Evolutionary conservation across 2,329 filamentous ascomycete species (phyloP), one percentile per base, ranked within the genome.

Genomic region (Cryphonectria naterciae): DNA sequence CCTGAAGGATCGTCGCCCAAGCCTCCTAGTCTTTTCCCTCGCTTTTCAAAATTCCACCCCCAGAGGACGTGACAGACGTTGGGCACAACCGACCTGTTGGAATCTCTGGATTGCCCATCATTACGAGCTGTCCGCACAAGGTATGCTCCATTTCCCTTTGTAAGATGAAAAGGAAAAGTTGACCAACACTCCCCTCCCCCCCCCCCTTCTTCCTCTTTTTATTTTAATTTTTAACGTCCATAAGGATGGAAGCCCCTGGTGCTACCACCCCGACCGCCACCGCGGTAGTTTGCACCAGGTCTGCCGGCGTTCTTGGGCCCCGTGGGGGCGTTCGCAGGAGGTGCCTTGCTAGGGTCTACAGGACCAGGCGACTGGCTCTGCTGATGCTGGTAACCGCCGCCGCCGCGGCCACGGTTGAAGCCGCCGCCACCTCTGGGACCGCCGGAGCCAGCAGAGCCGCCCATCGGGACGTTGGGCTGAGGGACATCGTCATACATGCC

Each of bases 401-500:
- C 76, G 46, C 76, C 76, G 46, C 78, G 74, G 46, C 76, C 76
- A 63, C 78, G 76, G 74, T 80, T 81, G 54, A 79, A 80, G 76
- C 79, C 78, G 77, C 79, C 78, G 77, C 79, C 78, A 76, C 80
- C 80, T 65, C 82, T 81, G 73, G 83, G 81, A 72, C 84, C 81
- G n/a, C 78, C 82, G 66, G 86, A 85, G 63, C 84, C 86, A 22
- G 83, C 83, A 75, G 68, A 64, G 8, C 65, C 68, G n/a, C 65
- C 70, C 70, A 70, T 72, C 46, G 69, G 69, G 25, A 91, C 87
- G 76, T 91, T 91, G 6, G 93, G 93, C 78, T 95, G 93, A 22
- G 94, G 95, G 1, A 95, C 93, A 79, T 98, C 95, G 79, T 98
- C 95, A 80, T 98, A 98, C 94, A 97, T 97, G 77, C 95, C 95